Conservation (phyloP, 2,329 filamentous ascomycete genomes). For the Aspergillus carbonarius region DNA sequence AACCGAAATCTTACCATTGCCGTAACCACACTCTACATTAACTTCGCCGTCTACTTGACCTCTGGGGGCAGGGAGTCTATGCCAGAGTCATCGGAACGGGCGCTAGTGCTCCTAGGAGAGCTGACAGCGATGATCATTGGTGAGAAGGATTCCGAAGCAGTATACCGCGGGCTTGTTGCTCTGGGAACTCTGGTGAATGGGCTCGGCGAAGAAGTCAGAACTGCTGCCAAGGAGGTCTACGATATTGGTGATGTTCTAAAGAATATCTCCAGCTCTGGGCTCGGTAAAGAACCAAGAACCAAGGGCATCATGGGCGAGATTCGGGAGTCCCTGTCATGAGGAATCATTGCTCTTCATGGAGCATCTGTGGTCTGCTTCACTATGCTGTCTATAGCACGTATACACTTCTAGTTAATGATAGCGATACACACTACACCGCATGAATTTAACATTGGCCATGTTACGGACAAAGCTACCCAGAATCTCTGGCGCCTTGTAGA, state of each 20-base stretch:
- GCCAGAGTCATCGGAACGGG: slow-evolving; percentile 47
- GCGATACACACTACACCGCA: slow-evolving; percentile 9
- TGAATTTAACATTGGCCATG: not conserved
- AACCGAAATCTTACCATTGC: slow-evolving; percentile 85
- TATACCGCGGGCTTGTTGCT: slow-evolving; percentile 79
- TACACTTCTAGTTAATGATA: slow-evolving; percentile 14
- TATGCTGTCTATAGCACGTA: slow-evolving; percentile 3
- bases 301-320: slow-evolving; percentile 63
- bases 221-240: slow-evolving; percentile 58
- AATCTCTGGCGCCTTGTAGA: not conserved
- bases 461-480: not conserved
- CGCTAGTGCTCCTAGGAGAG: slow-evolving; percentile 59
- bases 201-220: slow-evolving; percentile 60
- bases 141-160: slow-evolving; percentile 74
- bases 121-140: slow-evolving; percentile 62
- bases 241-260: slow-evolving; percentile 50
- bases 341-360: not conserved
- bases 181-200: slow-evolving; percentile 70
- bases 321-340: slow-evolving; percentile 39
- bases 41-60: slow-evolving; percentile 73
- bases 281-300: slow-evolving; percentile 60
- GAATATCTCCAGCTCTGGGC: slow-evolving; percentile 47
- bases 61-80: slow-evolving; percentile 40
- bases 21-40: slow-evolving; percentile 77
- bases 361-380: not conserved